These are phyloP conservation scores for Scutellaria baicalensis DNA, from an alignment of 257 asterid genomes.

Conservation along the genomic window DNA sequence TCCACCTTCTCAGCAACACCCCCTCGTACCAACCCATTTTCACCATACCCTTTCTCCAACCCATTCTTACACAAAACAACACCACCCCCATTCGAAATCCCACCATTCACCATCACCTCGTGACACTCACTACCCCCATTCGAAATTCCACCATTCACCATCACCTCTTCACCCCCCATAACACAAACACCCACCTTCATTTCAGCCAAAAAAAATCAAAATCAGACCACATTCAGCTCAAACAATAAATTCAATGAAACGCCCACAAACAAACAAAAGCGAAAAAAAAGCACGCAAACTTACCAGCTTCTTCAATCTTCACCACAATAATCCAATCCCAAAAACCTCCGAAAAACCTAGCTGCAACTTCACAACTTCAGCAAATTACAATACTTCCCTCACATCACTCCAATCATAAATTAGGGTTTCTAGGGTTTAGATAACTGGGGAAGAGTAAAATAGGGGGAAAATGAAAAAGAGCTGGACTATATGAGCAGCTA, in stretches of 20 bases:
- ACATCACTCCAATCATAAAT: background rate
- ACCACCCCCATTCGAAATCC: conserved; percentile 13
- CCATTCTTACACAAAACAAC: conserved; percentile 12
- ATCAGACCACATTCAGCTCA: background rate
- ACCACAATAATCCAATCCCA: background rate
- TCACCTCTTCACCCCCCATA: conserved; percentile 37
- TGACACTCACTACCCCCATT: conserved; percentile 11
- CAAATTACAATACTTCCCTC: background rate
- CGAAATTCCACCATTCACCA: background rate
- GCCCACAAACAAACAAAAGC: background rate
- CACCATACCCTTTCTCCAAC: conserved; percentile 13
- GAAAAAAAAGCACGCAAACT: conserved; percentile 5
- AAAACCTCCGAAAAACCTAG: background rate
- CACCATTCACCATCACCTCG: conserved; percentile 23
- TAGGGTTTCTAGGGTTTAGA: conserved; percentile 43
- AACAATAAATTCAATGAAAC: background rate
- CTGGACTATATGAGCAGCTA: too few species aligned
- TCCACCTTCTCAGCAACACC: conserved; percentile 22
- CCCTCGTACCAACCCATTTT: conserved; percentile 13
- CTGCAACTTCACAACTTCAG: background rate
- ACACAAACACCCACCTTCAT: conserved; percentile 19
- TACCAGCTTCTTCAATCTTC: conserved; percentile 18
- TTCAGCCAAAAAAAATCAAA: background rate
- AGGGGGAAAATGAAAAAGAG: too few species aligned
- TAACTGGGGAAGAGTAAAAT: background rate